These are phyloP conservation scores for Telfairia occidentalis DNA, from an alignment of 331 rosid species.

Conservation along the genomic window DNA sequence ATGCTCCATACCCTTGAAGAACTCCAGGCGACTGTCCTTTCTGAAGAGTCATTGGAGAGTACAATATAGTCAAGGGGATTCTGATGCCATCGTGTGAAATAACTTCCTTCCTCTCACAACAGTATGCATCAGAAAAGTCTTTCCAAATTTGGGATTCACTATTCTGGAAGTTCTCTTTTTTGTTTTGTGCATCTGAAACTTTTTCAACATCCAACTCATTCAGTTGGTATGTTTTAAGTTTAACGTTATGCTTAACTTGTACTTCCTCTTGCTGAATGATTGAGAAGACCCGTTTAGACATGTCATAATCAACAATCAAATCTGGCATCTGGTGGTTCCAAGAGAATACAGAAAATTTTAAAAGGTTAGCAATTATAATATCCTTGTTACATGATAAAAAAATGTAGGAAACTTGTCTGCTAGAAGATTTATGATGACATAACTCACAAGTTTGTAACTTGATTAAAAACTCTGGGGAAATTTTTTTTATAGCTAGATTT, in stretches of 20 bases:
- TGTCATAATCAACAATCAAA: constrained; percentile 74
- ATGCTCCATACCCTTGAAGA: constrained; percentile 85
- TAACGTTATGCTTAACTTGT: constrained; percentile 20
- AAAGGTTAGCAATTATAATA: too few species aligned
- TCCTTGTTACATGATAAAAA: too few species aligned
- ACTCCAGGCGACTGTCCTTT: constrained; percentile 62
- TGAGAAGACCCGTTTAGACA: constrained; percentile 50
- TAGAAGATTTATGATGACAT: neutral
- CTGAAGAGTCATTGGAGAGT: constrained; percentile 51
- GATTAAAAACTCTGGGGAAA: neutral
- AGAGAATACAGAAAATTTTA: neutral
- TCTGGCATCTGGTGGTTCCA: constrained; percentile 67
- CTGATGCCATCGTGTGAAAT: constrained; percentile 51
- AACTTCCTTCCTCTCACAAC: constrained; percentile 60
- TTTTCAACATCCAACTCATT: constrained; percentile 15
- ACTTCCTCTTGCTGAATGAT: constrained; percentile 83
- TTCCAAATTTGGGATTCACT: constrained; percentile 41
- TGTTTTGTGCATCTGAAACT: constrained; percentile 13
- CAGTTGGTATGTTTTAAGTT: constrained; percentile 13
- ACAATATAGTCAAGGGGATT: constrained; percentile 69
- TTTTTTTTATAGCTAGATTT: neutral
- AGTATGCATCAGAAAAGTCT: constrained; percentile 51
- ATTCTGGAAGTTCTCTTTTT: constrained; percentile 18
- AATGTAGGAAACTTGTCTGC: too few species aligned
- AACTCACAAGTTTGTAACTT: neutral